phyloP scores from a whole-genome alignment of 2,329 filamentous ascomycete genomes.

The Conoideocrella luteorostrata region DNA sequence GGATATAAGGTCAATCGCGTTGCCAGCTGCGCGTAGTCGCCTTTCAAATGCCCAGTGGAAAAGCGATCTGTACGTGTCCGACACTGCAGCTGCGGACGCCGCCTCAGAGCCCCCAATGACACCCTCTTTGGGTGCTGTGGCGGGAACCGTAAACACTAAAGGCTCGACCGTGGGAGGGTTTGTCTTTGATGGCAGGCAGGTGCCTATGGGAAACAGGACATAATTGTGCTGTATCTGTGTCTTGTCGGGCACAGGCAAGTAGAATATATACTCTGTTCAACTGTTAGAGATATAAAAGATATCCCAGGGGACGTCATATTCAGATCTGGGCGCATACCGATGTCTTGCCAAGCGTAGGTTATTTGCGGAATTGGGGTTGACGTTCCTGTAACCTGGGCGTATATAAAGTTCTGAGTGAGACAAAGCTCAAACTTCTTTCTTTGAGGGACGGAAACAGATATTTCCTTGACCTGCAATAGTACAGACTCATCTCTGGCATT shows the following conservation, averaged over 20 bases:
- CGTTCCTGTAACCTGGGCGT: constrained; percentile 47
- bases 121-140: constrained; percentile 54
- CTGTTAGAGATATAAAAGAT: constrained; percentile 11
- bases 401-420: constrained; percentile 53
- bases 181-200: constrained; percentile 45
- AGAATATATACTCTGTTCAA: constrained; percentile 52
- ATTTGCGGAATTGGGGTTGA: constrained; percentile 46
- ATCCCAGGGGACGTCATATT: too few species aligned
- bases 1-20: constrained; percentile 40
- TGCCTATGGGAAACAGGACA: constrained; percentile 52
- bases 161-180: constrained; percentile 43
- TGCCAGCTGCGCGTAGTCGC: constrained; percentile 43
- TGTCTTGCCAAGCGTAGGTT: constrained; percentile 54
- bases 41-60: constrained; percentile 55
- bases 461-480: constrained; percentile 56
- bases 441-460: constrained; percentile 60
- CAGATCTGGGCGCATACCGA: too few species aligned
- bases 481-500: constrained; percentile 44
- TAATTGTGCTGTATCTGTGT: constrained; percentile 61
- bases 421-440: constrained; percentile 63
- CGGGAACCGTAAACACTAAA: constrained; percentile 57
- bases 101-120: constrained; percentile 46
- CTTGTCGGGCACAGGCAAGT: constrained; percentile 59
- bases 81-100: constrained; percentile 43
- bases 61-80: constrained; percentile 52